A percentile compares a stretch with the other conserved stretches of the same genome.
Evolutionary conservation across 179 eudicot genomes (phyloP).

Genomic region (Gypsophila paniculata): DNA sequence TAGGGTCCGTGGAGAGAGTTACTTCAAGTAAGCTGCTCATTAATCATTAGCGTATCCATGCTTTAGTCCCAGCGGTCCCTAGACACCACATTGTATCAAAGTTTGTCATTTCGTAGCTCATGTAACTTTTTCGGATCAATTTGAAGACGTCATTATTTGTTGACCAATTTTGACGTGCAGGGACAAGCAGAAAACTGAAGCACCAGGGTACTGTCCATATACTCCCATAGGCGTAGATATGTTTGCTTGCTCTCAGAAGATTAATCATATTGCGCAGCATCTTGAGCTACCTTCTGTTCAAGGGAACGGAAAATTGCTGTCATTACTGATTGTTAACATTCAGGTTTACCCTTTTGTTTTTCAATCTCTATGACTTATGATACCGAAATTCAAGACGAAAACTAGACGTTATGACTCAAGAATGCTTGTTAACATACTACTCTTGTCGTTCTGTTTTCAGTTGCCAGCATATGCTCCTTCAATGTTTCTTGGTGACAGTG

Average conservation of each 20-base stretch:
- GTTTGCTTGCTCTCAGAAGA: constrained; percentile 57
- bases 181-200: constrained; percentile 61
- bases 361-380: neutral
- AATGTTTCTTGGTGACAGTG: constrained; percentile 31
- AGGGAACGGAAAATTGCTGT: constrained; percentile 49
- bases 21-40: constrained; percentile 46
- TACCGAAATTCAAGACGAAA: neutral
- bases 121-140: too few species aligned
- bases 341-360: constrained; percentile 44
- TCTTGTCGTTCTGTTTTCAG: constrained; percentile 17
- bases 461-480: constrained; percentile 41
- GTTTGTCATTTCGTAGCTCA: too few species aligned
- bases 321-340: constrained; percentile 68
- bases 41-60: neutral
- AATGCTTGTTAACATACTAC: neutral
- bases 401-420: too few species aligned
- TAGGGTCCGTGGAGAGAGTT: constrained; percentile 65
- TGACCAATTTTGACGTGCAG: constrained; percentile 35
- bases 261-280: constrained; percentile 70
- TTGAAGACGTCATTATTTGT: too few species aligned
- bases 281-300: constrained; percentile 59
- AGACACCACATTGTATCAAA: too few species aligned
- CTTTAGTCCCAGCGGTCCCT: too few species aligned
- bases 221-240: constrained; percentile 69
- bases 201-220: constrained; percentile 69